Percentiles rank a stretch among this genome's conserved stretches.
Conservation (phyloP, 768 basidiomycete species). For the Russula sp. region DNA sequence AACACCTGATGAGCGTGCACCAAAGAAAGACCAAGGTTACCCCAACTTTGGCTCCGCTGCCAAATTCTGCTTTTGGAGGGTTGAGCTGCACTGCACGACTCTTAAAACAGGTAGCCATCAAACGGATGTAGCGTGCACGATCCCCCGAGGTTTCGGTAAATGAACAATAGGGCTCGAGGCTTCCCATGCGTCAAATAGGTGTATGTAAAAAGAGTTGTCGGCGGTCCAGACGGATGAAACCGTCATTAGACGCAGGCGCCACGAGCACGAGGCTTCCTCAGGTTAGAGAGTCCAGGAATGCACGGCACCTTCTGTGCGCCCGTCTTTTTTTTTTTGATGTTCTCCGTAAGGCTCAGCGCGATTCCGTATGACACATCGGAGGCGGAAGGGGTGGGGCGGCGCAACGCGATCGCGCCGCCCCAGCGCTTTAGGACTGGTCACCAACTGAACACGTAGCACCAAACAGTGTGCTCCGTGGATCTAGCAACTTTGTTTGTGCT, state of each 20-base stretch:
- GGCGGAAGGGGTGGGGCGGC: not conserved
- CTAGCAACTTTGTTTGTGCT: constrained; percentile 7
- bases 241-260: constrained; percentile 11
- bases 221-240: constrained; percentile 9
- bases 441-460: not conserved
- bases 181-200: not conserved
- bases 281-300: not conserved
- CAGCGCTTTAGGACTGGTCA: not conserved
- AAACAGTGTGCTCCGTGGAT: constrained; percentile 15
- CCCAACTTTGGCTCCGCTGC: not conserved
- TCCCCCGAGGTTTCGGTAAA: constrained; percentile 6
- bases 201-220: constrained; percentile 5
- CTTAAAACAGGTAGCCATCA: constrained; percentile 6
- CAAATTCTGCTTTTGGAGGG: constrained; percentile 15
- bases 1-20: constrained; percentile 15
- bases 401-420: constrained; percentile 9
- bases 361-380: not conserved
- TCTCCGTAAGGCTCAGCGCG: not conserved
- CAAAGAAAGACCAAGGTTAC: constrained; percentile 8
- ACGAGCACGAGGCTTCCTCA: constrained; percentile 13
- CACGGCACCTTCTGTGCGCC: not conserved
- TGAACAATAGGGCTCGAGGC: constrained; percentile 4
- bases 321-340: not conserved
- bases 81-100: not conserved
- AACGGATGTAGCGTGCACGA: constrained; percentile 6